These are phyloP conservation scores for Penicillium coffeae DNA, from an alignment of 495 filamentous ascomycete genomes.

Conservation along the genomic window DNA sequence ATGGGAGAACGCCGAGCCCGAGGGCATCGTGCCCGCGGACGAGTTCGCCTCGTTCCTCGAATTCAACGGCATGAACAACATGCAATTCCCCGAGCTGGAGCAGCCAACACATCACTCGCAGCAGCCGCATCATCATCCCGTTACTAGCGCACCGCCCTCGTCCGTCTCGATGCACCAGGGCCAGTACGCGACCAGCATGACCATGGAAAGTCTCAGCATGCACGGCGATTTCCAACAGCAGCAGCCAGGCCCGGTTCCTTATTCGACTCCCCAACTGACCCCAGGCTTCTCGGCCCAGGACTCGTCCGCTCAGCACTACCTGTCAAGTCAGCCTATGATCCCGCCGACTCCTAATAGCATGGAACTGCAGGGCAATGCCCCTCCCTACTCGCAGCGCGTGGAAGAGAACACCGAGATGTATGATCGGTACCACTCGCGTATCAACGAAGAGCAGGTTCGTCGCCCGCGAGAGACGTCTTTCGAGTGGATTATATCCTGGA, in stretches of 20 bases:
- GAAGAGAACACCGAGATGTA: conserved; percentile 64
- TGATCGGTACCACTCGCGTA: conserved; percentile 61
- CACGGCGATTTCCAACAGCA: conserved; percentile 26
- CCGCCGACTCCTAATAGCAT: conserved; percentile 93
- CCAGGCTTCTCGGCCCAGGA: conserved; percentile 40
- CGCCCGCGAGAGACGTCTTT: not conserved
- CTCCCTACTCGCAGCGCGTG: conserved; percentile 58
- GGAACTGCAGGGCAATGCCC: conserved; percentile 71
- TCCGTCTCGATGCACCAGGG: conserved; percentile 27
- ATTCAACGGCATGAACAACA: conserved; percentile 31
- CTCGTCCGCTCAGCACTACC: conserved; percentile 36
- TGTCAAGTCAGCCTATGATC: conserved; percentile 60
- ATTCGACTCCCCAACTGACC: conserved; percentile 32
- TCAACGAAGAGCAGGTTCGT: conserved; percentile 76
- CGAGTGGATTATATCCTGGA: not conserved
- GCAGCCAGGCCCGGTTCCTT: conserved; percentile 25
- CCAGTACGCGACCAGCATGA: conserved; percentile 21
- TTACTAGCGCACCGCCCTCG: conserved; percentile 29
- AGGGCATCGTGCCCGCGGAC: conserved; percentile 27
- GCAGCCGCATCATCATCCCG: conserved; percentile 25
- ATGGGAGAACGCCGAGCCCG: not conserved
- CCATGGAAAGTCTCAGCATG: conserved; percentile 34
- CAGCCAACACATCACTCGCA: conserved; percentile 37
- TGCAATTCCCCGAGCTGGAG: conserved; percentile 48
- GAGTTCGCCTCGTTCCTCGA: conserved; percentile 54